These are phyloP conservation scores for Trematosphaeria pertusa DNA, from an alignment of 2,329 filamentous ascomycete genomes.

Conservation along the genomic window DNA sequence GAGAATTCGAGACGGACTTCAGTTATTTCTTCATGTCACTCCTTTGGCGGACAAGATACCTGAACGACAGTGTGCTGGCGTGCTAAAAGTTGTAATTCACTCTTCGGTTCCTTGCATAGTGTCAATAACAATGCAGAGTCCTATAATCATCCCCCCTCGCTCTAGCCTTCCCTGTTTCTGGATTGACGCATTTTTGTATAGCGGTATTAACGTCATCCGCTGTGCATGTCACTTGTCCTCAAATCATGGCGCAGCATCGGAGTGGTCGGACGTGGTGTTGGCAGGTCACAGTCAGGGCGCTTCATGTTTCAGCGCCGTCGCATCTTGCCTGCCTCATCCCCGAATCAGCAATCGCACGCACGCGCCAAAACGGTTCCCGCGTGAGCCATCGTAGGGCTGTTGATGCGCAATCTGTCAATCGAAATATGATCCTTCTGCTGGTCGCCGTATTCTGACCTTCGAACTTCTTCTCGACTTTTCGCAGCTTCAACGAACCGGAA, in stretches of 20 bases:
- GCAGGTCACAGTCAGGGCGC: not conserved
- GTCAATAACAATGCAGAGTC: not conserved
- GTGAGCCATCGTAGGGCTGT: slow-evolving; percentile 20
- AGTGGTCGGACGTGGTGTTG: too few relatives aligned
- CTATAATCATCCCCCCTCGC: too few relatives aligned
- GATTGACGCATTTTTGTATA: too few relatives aligned
- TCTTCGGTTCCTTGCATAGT: not conserved
- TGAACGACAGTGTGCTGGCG: slow-evolving; percentile 6
- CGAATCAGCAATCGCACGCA: slow-evolving; percentile 19
- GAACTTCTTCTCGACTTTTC: too few relatives aligned
- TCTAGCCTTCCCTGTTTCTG: too few relatives aligned
- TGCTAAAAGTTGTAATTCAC: slow-evolving; percentile 21
- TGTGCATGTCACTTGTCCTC: too few relatives aligned
- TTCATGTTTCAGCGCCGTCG: slow-evolving; percentile 38
- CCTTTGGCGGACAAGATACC: slow-evolving; percentile 13
- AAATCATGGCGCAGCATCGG: too few relatives aligned
- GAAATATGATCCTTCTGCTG: too few relatives aligned
- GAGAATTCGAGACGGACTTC: not conserved
- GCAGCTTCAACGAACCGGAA: too few relatives aligned
- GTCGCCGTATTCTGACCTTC: too few relatives aligned
- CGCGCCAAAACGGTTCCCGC: slow-evolving; percentile 22
- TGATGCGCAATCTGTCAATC: too few relatives aligned
- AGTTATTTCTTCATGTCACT: slow-evolving; percentile 12
- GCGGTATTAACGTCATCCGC: too few relatives aligned
- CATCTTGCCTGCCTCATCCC: slow-evolving; percentile 27